These are phyloP conservation scores for Scheffersomyces ergatensis DNA, from an alignment of 805 yeast genomes.

Conservation along the genomic window DNA sequence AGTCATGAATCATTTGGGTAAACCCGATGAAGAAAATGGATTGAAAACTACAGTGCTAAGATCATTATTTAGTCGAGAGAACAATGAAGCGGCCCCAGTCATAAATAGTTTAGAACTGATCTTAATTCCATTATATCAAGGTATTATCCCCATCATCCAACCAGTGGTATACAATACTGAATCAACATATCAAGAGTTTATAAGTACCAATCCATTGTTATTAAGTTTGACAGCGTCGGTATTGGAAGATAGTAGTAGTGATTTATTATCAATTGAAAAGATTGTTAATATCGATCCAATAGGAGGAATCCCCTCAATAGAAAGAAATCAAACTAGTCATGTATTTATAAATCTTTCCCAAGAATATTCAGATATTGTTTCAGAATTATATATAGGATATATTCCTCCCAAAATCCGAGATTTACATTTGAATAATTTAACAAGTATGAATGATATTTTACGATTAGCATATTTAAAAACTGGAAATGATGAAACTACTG, in stretches of 20 bases:
- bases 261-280: conserved; percentile 68
- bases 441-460: conserved; percentile 61
- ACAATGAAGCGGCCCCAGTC: conserved; percentile 5
- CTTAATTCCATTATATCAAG: conserved; percentile 40
- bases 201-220: conserved; percentile 22
- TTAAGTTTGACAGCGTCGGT: conserved; percentile 22
- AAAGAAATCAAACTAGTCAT: conserved; percentile 78
- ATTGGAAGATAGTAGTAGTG: conserved; percentile 17
- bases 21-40: conserved; percentile 17
- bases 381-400: conserved; percentile 63
- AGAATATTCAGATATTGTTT: conserved; percentile 64
- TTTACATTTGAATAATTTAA: conserved; percentile 63
- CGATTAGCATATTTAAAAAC: conserved; percentile 43
- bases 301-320: conserved; percentile 92
- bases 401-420: conserved; percentile 43
- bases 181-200: conserved; percentile 22
- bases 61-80: conserved; percentile 18
- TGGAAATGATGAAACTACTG: conserved; percentile 54
- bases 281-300: conserved; percentile 71
- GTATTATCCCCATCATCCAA: conserved; percentile 62
- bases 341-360: conserved; percentile 83
- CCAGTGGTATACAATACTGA: conserved; percentile 49
- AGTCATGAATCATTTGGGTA: conserved; percentile 21
- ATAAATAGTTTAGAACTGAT: conserved; percentile 27
- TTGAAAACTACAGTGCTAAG: conserved; percentile 24